Evolutionary conservation across 352 stramenopile genomes (phyloP).

Genomic region (Phytophthora europaea): DNA sequence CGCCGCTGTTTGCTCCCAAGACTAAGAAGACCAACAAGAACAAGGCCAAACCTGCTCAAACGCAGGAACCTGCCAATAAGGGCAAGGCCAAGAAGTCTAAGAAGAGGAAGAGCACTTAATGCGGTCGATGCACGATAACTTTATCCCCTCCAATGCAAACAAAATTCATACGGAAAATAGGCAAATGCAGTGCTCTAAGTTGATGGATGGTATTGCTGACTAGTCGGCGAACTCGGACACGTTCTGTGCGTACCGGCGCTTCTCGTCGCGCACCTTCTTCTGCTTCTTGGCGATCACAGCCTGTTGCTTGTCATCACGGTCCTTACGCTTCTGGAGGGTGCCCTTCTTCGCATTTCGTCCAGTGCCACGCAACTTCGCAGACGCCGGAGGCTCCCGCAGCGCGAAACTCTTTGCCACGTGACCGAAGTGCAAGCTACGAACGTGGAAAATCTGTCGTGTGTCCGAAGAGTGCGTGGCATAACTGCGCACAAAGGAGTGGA

Average conservation of each 20-base stretch:
- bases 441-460: slow-evolving; percentile 93
- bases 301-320: slow-evolving; percentile 77
- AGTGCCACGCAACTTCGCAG: slow-evolving; percentile 80
- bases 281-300: slow-evolving; percentile 59
- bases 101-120: slow-evolving; percentile 55
- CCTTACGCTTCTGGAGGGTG: slow-evolving; percentile 87
- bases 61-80: slow-evolving; percentile 32
- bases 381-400: slow-evolving; percentile 85
- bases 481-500: slow-evolving; percentile 94
- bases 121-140: slow-evolving; percentile 27
- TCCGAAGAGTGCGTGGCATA: slow-evolving; percentile 94
- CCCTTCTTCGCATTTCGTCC: slow-evolving; percentile 81
- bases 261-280: slow-evolving; percentile 68
- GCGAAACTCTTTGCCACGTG: slow-evolving; percentile 96
- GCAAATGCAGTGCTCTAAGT: slow-evolving; percentile 27
- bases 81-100: slow-evolving; percentile 50
- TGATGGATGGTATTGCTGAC: slow-evolving; percentile 3
- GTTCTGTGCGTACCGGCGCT: slow-evolving; percentile 76
- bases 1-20: slow-evolving; percentile 52
- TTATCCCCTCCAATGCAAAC: slow-evolving; percentile 31
- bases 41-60: slow-evolving; percentile 33
- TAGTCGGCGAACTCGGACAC: slow-evolving; percentile 86
- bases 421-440: slow-evolving; percentile 94
- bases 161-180: slow-evolving; percentile 24
- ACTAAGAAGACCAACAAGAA: slow-evolving; percentile 45